These are phyloP conservation scores for Dendrobium huoshanense DNA, from an alignment of 106 monocot genomes.

Conservation along the genomic window DNA sequence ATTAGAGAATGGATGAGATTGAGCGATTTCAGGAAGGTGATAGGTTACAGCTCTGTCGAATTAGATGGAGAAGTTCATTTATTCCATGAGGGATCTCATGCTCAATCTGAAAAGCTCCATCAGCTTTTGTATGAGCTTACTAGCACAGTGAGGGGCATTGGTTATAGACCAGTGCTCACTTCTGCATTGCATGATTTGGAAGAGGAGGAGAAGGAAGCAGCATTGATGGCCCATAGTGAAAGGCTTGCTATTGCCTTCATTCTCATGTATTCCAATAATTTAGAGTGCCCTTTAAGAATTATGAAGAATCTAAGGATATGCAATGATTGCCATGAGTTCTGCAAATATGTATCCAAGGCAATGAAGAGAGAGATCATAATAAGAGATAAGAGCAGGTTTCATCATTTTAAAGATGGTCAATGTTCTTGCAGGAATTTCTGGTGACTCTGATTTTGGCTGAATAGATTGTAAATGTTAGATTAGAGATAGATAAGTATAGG, in stretches of 20 bases:
- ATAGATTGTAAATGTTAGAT: too few species aligned
- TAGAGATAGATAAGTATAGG: too few species aligned
- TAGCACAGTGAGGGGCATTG: not conserved
- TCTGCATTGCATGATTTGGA: conserved; percentile 32
- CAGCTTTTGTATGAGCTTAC: conserved; percentile 14
- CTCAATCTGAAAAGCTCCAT: conserved; percentile 10
- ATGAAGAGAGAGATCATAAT: conserved; percentile 22
- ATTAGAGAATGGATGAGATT: conserved; percentile 17
- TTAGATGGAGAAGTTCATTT: conserved; percentile 18
- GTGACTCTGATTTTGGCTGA: not conserved
- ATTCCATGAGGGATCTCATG: conserved; percentile 26
- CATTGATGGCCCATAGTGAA: conserved; percentile 21
- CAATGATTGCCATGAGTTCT: conserved; percentile 24
- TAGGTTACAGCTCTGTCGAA: conserved; percentile 25
- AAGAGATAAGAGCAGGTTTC: conserved; percentile 41
- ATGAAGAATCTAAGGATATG: conserved; percentile 33
- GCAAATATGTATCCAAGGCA: conserved; percentile 15
- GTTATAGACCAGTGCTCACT: conserved; percentile 13
- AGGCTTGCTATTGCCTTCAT: conserved; percentile 24
- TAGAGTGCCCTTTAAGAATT: conserved; percentile 13
- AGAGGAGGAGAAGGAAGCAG: conserved; percentile 28
- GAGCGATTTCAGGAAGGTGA: conserved; percentile 11
- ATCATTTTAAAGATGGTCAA: conserved; percentile 23
- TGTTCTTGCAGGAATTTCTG: conserved; percentile 35
- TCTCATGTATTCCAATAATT: not conserved